These are phyloP conservation scores for Zygosaccharomyces bisporus DNA, from an alignment of 805 yeast genomes.

Conservation along the genomic window DNA sequence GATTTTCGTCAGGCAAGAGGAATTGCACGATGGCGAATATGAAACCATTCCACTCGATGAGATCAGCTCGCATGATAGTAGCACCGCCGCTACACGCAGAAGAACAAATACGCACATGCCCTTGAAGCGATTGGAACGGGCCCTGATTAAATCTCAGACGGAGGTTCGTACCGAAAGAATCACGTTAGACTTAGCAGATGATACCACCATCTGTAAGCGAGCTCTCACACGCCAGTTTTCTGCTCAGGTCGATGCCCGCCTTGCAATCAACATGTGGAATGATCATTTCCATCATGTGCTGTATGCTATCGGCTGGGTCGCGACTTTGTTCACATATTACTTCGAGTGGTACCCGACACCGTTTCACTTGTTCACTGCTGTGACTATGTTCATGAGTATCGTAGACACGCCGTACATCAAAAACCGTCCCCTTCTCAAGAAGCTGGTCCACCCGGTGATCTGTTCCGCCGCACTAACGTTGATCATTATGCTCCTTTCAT, in stretches of 20 bases:
- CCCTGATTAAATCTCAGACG: conserved; percentile 1
- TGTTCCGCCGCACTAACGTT: conserved; percentile 62
- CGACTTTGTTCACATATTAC: conserved; percentile 24
- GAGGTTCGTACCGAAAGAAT: conserved; percentile 5
- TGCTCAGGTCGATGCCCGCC: conserved; percentile 14
- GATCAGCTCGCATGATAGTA: background rate
- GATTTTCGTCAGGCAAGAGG: conserved; percentile 18
- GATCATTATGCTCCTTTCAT: conserved; percentile 57
- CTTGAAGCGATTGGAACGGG: background rate
- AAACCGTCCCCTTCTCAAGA: conserved; percentile 46
- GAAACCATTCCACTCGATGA: background rate
- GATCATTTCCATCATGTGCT: conserved; percentile 22
- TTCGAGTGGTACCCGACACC: conserved; percentile 49
- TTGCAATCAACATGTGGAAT: conserved; percentile 22
- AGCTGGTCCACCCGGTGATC: conserved; percentile 66
- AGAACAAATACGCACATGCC: background rate
- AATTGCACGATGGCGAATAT: conserved; percentile 15
- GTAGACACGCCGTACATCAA: conserved; percentile 39
- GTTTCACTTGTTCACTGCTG: conserved; percentile 58
- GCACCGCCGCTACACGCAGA: background rate
- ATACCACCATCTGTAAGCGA: conserved; percentile 18
- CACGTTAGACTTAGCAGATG: conserved; percentile 9
- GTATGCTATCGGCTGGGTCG: conserved; percentile 20
- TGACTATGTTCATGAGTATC: conserved; percentile 52
- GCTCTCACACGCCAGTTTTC: conserved; percentile 23